Conservation (phyloP, 805 yeast genomes). For the Yarrowia hollandica region DNA sequence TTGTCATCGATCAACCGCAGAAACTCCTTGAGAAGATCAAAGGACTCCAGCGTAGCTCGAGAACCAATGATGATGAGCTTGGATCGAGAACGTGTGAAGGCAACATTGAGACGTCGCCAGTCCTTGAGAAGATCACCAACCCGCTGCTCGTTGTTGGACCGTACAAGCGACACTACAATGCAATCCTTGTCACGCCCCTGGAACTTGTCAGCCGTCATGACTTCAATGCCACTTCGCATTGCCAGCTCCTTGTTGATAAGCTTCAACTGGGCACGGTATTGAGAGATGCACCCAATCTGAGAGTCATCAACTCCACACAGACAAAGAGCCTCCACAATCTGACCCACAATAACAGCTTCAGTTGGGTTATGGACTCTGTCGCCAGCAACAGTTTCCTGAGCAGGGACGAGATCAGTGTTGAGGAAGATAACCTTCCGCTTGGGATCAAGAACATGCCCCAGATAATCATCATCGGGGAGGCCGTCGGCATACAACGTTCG, state of each 20-base stretch:
- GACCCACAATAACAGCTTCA: slow-evolving; percentile 67
- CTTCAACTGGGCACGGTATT: slow-evolving; percentile 77
- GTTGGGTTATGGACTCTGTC: slow-evolving; percentile 71
- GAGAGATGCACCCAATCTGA: slow-evolving; percentile 83
- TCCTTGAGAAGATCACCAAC: slow-evolving; percentile 82
- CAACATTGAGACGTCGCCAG: slow-evolving; percentile 91
- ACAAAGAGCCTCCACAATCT: slow-evolving; percentile 59
- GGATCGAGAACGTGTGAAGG: slow-evolving; percentile 84
- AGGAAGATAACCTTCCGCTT: slow-evolving; percentile 65
- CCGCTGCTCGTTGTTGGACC: slow-evolving; percentile 64
- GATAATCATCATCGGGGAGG: slow-evolving; percentile 49
- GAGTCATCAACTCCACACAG: slow-evolving; percentile 58
- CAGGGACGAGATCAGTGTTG: slow-evolving; percentile 71
- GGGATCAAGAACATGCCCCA: slow-evolving; percentile 55
- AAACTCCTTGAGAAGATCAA: slow-evolving; percentile 58
- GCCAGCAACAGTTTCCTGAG: slow-evolving; percentile 54
- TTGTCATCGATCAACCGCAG: slow-evolving; percentile 55
- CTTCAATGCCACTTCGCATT: slow-evolving; percentile 55
- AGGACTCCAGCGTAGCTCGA: slow-evolving; percentile 54
- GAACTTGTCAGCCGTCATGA: slow-evolving; percentile 90
- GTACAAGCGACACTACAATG: slow-evolving; percentile 82
- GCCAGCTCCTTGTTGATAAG: slow-evolving; percentile 44
- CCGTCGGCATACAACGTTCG: slow-evolving; percentile 34
- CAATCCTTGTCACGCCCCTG: slow-evolving; percentile 97
- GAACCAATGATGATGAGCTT: slow-evolving; percentile 87